These are phyloP conservation scores for Physcia stellaris DNA, from an alignment of 495 filamentous ascomycete species.

Conservation along the genomic window DNA sequence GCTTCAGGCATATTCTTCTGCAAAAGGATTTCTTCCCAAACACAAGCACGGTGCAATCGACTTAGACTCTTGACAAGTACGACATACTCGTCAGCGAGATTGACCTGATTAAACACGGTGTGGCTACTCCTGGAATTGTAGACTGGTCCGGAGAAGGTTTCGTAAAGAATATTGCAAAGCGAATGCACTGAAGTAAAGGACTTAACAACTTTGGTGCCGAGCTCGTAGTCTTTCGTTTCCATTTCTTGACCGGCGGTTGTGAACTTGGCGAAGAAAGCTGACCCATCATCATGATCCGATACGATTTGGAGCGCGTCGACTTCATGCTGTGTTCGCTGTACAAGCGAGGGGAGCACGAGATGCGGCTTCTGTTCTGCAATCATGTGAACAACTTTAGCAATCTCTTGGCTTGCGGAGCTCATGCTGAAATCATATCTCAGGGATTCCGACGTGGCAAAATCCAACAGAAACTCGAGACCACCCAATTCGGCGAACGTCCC, in stretches of 20 bases:
- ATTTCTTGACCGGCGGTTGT: slow-evolving; percentile 23
- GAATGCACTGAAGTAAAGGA: slow-evolving; percentile 62
- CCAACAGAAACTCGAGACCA: slow-evolving; percentile 72
- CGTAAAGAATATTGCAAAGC: slow-evolving; percentile 55
- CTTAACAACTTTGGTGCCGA: slow-evolving; percentile 64
- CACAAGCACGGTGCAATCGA: slow-evolving; percentile 57
- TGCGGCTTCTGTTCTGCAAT: slow-evolving; percentile 75
- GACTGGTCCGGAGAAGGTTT: slow-evolving; percentile 52
- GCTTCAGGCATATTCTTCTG: slow-evolving; percentile 50
- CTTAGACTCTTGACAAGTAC: slow-evolving; percentile 57
- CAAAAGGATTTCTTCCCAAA: slow-evolving; percentile 71
- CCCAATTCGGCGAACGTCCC: slow-evolving; percentile 60
- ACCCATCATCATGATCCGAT: slow-evolving; percentile 31
- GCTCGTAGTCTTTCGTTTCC: slow-evolving; percentile 19
- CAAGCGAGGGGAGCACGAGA: slow-evolving; percentile 63
- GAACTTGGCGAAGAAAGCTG: slow-evolving; percentile 55
- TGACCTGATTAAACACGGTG: slow-evolving; percentile 54
- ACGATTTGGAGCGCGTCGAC: slow-evolving; percentile 56
- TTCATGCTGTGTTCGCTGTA: slow-evolving; percentile 56
- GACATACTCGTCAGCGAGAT: slow-evolving; percentile 66
- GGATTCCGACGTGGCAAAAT: slow-evolving; percentile 66
- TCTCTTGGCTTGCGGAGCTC: slow-evolving; percentile 45
- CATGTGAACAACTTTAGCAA: slow-evolving; percentile 61
- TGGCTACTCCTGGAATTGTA: slow-evolving; percentile 46
- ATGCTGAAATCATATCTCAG: slow-evolving; percentile 63